Evolutionary conservation across 2,329 filamentous ascomycete genomes (phyloP).

Genomic region (Aspergillus sp.): DNA sequence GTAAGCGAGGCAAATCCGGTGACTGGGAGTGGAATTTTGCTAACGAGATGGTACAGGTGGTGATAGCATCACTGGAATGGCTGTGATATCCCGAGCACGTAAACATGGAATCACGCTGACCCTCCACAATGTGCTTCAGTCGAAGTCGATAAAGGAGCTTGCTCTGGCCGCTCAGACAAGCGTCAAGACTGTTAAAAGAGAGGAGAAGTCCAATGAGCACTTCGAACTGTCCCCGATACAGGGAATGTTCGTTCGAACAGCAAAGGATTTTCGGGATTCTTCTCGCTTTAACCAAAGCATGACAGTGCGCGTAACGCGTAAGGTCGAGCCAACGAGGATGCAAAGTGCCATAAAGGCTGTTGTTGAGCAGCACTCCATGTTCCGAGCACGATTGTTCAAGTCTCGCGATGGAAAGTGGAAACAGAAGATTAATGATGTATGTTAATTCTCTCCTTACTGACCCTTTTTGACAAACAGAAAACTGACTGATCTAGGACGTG

Average conservation of each 20-base stretch:
- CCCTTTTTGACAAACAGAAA: background rate
- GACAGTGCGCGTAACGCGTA: constrained; percentile 32
- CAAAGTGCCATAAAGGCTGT: constrained; percentile 32
- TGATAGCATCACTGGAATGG: constrained; percentile 45
- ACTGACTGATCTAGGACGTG: constrained; percentile 28
- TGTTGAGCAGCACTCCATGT: constrained; percentile 38
- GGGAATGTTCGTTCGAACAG: constrained; percentile 32
- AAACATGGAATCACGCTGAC: constrained; percentile 37
- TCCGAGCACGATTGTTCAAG: constrained; percentile 33
- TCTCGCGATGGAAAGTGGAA: constrained; percentile 26
- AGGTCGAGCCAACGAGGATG: constrained; percentile 25
- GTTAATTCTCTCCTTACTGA: background rate
- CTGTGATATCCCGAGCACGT: constrained; percentile 40
- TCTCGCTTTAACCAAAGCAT: constrained; percentile 40
- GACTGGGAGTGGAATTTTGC: background rate
- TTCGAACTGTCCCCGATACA: constrained; percentile 40
- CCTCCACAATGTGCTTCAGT: constrained; percentile 39
- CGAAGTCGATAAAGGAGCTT: constrained; percentile 34
- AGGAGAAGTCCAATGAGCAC: constrained; percentile 29
- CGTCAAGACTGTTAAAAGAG: constrained; percentile 16
- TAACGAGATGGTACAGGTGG: constrained; percentile 31
- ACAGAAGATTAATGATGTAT: constrained; percentile 30
- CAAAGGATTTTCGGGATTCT: constrained; percentile 22
- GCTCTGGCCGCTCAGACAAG: constrained; percentile 27
- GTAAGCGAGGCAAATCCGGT: constrained; percentile 21